Evolutionary conservation across 169 alveolate genomes (phyloP).

Genomic region (Eimeria necatrix): DNA sequence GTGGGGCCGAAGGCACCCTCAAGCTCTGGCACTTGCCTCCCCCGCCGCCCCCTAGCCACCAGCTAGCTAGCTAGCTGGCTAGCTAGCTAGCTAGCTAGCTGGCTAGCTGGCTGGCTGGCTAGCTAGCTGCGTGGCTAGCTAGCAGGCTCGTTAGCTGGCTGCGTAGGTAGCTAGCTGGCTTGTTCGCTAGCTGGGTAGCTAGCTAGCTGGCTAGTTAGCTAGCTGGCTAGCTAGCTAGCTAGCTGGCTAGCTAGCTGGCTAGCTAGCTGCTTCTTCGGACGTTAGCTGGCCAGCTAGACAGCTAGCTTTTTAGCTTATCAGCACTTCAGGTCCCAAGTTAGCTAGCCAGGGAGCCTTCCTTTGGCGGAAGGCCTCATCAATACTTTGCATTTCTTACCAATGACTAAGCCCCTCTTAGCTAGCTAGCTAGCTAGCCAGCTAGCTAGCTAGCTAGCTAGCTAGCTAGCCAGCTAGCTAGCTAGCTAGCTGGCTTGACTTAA

Average conservation of each 20-base stretch:
- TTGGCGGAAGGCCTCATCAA: too few species aligned
- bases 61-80: constrained; percentile 37
- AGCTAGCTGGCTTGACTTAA: too few species aligned
- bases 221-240: background rate
- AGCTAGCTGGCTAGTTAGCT: constrained; percentile 14
- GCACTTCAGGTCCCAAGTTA: too few species aligned
- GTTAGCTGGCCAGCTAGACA: background rate
- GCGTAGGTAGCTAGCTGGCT: background rate
- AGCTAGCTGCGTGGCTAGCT: background rate
- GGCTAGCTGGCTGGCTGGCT: background rate
- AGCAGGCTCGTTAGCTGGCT: background rate
- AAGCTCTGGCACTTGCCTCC: constrained; percentile 49
- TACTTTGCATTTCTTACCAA: too few species aligned
- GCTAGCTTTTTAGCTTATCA: too few species aligned
- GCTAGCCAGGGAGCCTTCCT: too few species aligned
- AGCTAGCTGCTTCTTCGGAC: too few species aligned
- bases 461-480: background rate
- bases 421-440: background rate
- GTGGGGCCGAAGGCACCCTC: constrained; percentile 58
- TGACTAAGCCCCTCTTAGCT: too few species aligned
- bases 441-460: background rate
- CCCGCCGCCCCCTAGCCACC: background rate
- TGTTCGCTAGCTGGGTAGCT: too few species aligned
- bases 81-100: background rate
- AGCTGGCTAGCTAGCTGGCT: background rate